Conservation (phyloP, 495 filamentous ascomycete species). For the Penicillium ochrochloron region DNA sequence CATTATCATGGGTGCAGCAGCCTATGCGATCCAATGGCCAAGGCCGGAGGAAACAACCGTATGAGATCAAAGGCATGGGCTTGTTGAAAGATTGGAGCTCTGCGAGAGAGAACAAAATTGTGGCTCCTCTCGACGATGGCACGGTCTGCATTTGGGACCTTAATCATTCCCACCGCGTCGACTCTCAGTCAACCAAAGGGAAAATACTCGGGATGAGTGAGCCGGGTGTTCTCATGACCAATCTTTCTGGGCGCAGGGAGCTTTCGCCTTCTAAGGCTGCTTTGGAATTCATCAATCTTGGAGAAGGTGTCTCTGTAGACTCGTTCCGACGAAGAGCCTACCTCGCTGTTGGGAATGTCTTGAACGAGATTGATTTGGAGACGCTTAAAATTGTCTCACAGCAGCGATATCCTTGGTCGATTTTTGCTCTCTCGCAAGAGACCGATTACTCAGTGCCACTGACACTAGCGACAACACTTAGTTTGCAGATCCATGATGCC, state of each 20-base stretch:
- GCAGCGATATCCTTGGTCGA: constrained; percentile 79
- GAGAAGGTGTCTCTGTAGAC: constrained; percentile 85
- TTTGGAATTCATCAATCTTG: constrained; percentile 68
- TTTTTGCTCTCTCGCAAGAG: constrained; percentile 81
- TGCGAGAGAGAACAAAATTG: constrained; percentile 58
- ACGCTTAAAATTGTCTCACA: constrained; percentile 73
- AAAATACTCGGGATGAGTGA: constrained; percentile 66
- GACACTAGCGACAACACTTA: constrained; percentile 82
- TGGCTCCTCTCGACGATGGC: constrained; percentile 84
- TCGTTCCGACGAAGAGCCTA: constrained; percentile 70
- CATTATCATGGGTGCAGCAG: constrained; percentile 74
- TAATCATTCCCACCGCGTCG: constrained; percentile 56
- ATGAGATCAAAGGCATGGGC: constrained; percentile 65
- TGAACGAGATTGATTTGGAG: constrained; percentile 84
- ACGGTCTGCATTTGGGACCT: constrained; percentile 87
- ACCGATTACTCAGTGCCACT: constrained; percentile 70
- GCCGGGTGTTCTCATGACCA: constrained; percentile 64
- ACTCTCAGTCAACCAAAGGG: constrained; percentile 55
- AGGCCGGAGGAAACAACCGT: constrained; percentile 47
- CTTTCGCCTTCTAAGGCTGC: constrained; percentile 43
- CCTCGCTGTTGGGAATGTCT: constrained; percentile 73
- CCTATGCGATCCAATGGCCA: constrained; percentile 43
- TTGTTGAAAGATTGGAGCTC: constrained; percentile 58
- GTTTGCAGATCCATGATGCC: constrained; percentile 84
- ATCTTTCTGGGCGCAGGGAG: constrained; percentile 49